Conservation (phyloP, 192 early-diverging fungal genomes). For the Mortierella hygrophila region DNA sequence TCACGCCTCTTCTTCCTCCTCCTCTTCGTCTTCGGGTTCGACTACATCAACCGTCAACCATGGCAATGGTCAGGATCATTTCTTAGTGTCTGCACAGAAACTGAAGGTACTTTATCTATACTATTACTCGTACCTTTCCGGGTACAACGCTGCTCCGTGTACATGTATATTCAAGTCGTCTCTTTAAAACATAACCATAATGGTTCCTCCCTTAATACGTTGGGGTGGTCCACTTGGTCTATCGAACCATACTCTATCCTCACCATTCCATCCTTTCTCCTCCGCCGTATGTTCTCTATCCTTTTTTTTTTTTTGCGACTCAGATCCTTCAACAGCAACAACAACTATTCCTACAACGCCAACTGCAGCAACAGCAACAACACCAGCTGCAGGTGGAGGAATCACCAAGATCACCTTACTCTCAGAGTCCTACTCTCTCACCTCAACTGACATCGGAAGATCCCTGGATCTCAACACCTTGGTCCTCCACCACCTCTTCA, state of each 20-base stretch:
- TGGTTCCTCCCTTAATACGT: neutral
- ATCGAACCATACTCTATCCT: neutral
- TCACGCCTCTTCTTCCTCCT: neutral
- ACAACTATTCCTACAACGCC: neutral
- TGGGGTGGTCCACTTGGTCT: neutral
- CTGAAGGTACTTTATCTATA: constrained; percentile 27
- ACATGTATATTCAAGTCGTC: neutral
- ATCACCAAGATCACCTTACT: neutral
- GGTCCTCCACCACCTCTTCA: neutral
- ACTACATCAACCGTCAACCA: neutral
- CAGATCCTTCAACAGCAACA: constrained; percentile 16
- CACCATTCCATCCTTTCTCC: neutral
- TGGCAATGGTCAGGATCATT: constrained; percentile 12
- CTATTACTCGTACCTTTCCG: neutral
- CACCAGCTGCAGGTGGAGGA: constrained; percentile 1
- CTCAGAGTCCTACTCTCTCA: neutral
- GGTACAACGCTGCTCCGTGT: neutral
- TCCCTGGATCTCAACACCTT: neutral
- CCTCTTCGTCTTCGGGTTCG: constrained; percentile 1
- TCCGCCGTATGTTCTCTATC: neutral
- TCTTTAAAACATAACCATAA: neutral
- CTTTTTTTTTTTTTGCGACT: no score
- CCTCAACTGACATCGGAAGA: neutral
- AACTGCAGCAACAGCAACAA: constrained; percentile 13
- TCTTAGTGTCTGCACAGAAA: constrained; percentile 25